Evolutionary conservation across 441 rosid genomes (phyloP).

Genomic region (Viola pubescens): DNA sequence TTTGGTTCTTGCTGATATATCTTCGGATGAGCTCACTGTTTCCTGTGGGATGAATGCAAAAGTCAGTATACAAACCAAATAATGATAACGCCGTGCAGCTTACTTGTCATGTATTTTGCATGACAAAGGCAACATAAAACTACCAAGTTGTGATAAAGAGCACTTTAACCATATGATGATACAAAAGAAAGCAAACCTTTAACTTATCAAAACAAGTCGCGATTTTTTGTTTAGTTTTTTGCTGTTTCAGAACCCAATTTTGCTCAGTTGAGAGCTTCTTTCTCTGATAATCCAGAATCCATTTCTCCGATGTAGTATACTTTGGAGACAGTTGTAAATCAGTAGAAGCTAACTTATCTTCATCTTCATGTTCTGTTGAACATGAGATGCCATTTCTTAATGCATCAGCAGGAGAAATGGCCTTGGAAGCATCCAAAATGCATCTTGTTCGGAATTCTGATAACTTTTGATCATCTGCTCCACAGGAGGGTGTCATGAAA

Average conservation of each 20-base stretch:
- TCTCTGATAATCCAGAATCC: conserved; percentile 69
- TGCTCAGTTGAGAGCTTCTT: conserved; percentile 46
- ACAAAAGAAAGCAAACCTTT: conserved; percentile 45
- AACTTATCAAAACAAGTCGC: conserved; percentile 49
- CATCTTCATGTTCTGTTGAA: conserved; percentile 49
- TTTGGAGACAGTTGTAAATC: conserved; percentile 49
- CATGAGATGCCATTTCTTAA: conserved; percentile 23
- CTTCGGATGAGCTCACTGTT: conserved; percentile 76
- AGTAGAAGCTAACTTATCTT: conserved; percentile 37
- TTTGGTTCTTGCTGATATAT: conserved; percentile 81
- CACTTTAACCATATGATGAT: conserved; percentile 7
- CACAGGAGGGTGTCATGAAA: conserved; percentile 7
- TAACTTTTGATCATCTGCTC: conserved; percentile 16
- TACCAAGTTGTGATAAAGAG: conserved; percentile 9
- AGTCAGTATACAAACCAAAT: conserved; percentile 8
- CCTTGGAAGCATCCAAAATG: conserved; percentile 19
- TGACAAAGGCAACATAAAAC: not conserved
- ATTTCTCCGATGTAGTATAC: conserved; percentile 77
- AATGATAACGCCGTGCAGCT: conserved; percentile 3
- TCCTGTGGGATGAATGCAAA: conserved; percentile 36
- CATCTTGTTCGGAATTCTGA: conserved; percentile 22
- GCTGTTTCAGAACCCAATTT: conserved; percentile 58
- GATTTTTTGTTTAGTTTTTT: conserved; percentile 56
- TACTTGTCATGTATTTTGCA: not conserved
- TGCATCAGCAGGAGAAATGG: conserved; percentile 17